Evolutionary conservation across 2,329 filamentous ascomycete species (phyloP), one percentile per base, ranked within the genome.

Genomic region (Cladosporium sp.): DNA sequence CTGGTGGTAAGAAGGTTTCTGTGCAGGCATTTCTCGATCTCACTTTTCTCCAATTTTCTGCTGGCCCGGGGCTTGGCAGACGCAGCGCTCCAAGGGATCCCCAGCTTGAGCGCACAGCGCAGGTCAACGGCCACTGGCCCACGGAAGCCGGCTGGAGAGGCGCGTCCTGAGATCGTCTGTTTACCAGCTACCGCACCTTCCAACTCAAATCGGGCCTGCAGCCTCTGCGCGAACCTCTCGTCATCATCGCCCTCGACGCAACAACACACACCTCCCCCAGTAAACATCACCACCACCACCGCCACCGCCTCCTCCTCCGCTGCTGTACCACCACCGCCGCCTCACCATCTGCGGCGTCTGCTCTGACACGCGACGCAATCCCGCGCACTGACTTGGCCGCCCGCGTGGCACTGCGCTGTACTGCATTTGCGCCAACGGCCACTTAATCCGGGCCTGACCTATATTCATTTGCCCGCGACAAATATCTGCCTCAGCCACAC

Each of bases 401-500:
- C 52, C 52, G 40, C 52, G 52, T 37, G 52, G 40, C 36, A 15
- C 22, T 49, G 45, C 50, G 25, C 40, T 36, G 32, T 20, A 9
- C 52, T 45, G 32, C 25, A 55, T 55, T 55, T 55, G 52, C 52
- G 35, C n/a, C 52, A 55, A 55, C 52, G 52, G 52, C 24, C 52
- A 55, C 40, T 24, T 35, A 19, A 19, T 28, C 40, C 34, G 9
- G 10, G 39, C 17, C 52, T 34, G 20, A 32, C 52, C 52, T 55
- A 55, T 55, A 55, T 55, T 55, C 52, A 55, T 55, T 55, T 55
- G 52, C 52, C 20, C 34, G 40, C 52, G 40, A 37, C 52, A 47
- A 55, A 55, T 55, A 55, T 39, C 44, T 37, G 52, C 52, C 42
- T 19, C 52, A 24, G 10, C 40, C 34, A n/a, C 51, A 5, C 39